These are phyloP conservation scores for Corrigiola litoralis DNA, from an alignment of 179 eudicot species.

Conservation along the genomic window DNA sequence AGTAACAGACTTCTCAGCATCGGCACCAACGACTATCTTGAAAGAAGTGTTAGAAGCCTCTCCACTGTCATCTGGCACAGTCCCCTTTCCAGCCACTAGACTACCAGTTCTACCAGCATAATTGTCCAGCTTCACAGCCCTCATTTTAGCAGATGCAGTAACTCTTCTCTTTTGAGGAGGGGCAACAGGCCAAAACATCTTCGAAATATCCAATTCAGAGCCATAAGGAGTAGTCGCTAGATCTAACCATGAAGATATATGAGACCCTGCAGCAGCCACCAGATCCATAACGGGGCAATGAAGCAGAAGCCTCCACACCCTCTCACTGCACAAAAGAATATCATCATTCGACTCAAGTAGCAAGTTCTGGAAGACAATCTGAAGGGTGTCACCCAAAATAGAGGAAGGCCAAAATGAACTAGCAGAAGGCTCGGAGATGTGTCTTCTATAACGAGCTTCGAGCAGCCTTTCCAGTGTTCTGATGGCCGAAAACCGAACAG, in stretches of 20 bases:
- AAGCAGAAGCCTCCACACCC: slow-evolving; percentile 90
- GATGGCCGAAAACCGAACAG: slow-evolving; percentile 83
- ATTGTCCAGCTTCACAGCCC: slow-evolving; percentile 68
- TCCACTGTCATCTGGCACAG: slow-evolving; percentile 45
- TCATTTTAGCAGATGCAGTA: slow-evolving; percentile 83
- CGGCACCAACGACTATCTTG: slow-evolving; percentile 89
- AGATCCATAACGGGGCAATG: slow-evolving; percentile 73
- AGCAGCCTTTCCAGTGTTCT: slow-evolving; percentile 76
- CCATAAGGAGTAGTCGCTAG: slow-evolving; percentile 89
- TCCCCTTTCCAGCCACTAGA: slow-evolving; percentile 39
- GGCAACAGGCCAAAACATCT: slow-evolving; percentile 96
- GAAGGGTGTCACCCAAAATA: slow-evolving; percentile 83
- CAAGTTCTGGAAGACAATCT: slow-evolving; percentile 92
- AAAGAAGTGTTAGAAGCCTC: slow-evolving; percentile 46
- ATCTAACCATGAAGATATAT: slow-evolving; percentile 82
- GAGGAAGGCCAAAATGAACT: slow-evolving; percentile 87
- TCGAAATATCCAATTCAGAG: slow-evolving; percentile 67
- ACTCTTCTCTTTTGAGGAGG: slow-evolving; percentile 82
- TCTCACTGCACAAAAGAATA: slow-evolving; percentile 80
- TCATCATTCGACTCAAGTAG: slow-evolving; percentile 89
- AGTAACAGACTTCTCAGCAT: slow-evolving; percentile 80
- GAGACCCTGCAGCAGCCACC: slow-evolving; percentile 61
- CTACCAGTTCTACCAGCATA: slow-evolving; percentile 32
- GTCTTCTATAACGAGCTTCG: slow-evolving; percentile 70
- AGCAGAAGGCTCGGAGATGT: slow-evolving; percentile 45